Evolutionary conservation across 2,329 filamentous ascomycete species (phyloP), one percentile per base, ranked within the genome.

Genomic region (Penicillium sp.): DNA sequence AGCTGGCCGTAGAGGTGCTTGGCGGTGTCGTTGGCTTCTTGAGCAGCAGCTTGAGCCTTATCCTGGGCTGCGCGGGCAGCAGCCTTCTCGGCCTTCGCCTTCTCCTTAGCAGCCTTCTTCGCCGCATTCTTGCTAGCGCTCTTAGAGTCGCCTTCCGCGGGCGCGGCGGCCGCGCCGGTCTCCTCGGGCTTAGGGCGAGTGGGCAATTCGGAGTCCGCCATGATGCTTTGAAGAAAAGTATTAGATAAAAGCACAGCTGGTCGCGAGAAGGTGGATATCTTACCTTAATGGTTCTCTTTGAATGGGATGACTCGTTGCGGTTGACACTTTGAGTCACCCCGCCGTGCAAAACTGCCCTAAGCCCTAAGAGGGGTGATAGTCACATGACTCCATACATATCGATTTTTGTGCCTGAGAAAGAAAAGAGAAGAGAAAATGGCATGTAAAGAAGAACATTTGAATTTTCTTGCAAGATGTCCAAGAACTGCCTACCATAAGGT

Each of bases 31-130:
- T 83, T 84, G 46, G 84, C 84, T 53, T 87, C 83, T 40, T 80
- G 82, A 27, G 84, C 82, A 27, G 84, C 86, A 56, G 86, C 85
- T 52, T 84, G 83, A 36, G 84, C 84, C 55, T 88, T 88, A 68
- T 89, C 88, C 67, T 88, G 86, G 62, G 90, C 88, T n/a, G 86
- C 88, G 45, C 73, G 85, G 76, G 70, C 83, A 70, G 65, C 80
- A 37, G 88, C 88, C 75, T 95, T 95, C 69, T 85, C 81, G 10
- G 88, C 89, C 75, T 95, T 92, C 71, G 93, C 92, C 77, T 91
- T 91, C 23, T 92, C 90, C 77, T 95, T 95, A 64, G 89, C 88
- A 39, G 89, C 86, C 79, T 95, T 96, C 79, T 95, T 95, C 59
- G 88, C 77, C 13, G 86, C 90, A 74, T 87, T 92, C 78, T 95